Base-by-base conservation (phyloP, 78 protist species). In the Dictyostelium capitatum region DNA sequence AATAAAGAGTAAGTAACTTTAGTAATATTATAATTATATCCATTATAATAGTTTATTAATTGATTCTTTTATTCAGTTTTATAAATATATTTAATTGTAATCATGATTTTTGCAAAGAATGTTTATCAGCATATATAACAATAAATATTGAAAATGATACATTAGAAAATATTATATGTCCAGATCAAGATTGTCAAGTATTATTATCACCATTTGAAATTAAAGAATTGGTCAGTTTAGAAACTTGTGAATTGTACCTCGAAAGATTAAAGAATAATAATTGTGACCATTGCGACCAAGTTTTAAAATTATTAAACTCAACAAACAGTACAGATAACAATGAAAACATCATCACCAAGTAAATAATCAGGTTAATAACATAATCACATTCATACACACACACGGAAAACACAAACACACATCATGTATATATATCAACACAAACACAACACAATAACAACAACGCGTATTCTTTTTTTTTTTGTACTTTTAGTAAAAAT, bases 171-270 rank as follows among this genome's bases (percentile, higher is more conserved):
- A n/a, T 73, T 15, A 32, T 73, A n/a, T 73, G 79, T 46, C 79
- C 79, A 46, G 59, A 73, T 46, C 54, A 70, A 41, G 78, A 70
- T 70, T 73, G 79, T 47, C 79, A 73, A 73, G 79, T 46, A n/a
- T 46, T 46, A 37, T 15, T 46, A 19, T 37, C 56, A 73, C 56
- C 79, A 1, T 73, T 73, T 73, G 79, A 73, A 46, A 73, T 73
- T 46, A 73, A 73, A 46, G 79, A 73, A 46, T 73, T 73, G 50
- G 57, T 73, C 46, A 37, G 59, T 46, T 7, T 19, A 0, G 56
- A 73, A 5, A 73, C 79, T 8, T 73, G n/a, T 46, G 50, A 73
- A 46, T 9, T 73, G 4, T 73, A 73, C 12, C 20, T 46, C 20
- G 56, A 73, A 46, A 73, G 79, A 46, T 48, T 73, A 43, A 43